Evolutionary conservation across 345 rosid genomes (phyloP).

Genomic region (Garcia nutans): DNA sequence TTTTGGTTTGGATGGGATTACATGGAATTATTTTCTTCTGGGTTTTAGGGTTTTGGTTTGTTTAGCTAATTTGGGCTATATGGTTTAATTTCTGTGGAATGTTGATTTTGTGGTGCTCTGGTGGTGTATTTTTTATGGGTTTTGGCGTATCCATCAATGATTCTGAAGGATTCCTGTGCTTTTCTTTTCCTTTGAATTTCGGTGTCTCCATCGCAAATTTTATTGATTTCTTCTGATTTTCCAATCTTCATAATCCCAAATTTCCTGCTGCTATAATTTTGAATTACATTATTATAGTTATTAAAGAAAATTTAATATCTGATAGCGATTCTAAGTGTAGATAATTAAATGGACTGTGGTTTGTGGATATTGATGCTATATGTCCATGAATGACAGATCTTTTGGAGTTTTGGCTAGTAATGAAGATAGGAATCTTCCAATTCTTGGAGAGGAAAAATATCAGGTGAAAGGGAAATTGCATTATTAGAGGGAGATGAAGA

Average conservation of each 20-base stretch:
- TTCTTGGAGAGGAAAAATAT: constrained; percentile 25
- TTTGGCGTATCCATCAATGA: not conserved
- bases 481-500: constrained; percentile 21
- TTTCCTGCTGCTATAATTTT: too few relatives aligned
- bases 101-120: not conserved
- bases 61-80: not conserved
- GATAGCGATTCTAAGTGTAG: too few relatives aligned
- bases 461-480: constrained; percentile 25
- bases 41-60: not conserved
- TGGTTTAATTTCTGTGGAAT: not conserved
- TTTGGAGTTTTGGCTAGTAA: constrained; percentile 31
- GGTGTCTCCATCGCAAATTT: too few relatives aligned
- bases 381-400: not conserved
- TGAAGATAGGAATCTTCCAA: constrained; percentile 19
- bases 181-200: too few relatives aligned
- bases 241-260: too few relatives aligned
- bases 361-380: too few relatives aligned
- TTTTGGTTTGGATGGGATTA: not conserved
- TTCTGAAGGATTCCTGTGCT: not conserved
- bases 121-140: not conserved
- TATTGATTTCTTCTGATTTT: not conserved
- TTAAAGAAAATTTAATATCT: too few relatives aligned
- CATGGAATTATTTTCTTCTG: not conserved
- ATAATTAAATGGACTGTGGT: too few relatives aligned
- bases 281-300: too few relatives aligned